Evolutionary conservation across 805 yeast species (phyloP).

Genomic region (Debaryomyces maramus): DNA sequence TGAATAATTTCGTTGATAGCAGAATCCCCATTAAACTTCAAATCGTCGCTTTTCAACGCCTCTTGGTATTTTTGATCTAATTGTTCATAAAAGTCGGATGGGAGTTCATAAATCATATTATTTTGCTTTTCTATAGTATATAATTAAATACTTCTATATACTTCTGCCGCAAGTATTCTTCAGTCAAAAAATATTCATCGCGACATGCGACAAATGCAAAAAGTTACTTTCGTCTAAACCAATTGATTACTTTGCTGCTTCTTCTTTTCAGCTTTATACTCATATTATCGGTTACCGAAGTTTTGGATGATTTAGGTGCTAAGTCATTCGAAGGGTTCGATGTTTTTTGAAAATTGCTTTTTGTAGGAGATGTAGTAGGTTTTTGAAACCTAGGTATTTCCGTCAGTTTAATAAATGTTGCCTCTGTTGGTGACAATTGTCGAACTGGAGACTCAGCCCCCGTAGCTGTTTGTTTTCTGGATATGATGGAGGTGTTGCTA

Average conservation of each 20-base stretch:
- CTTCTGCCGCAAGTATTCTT: not conserved
- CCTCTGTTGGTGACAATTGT: not conserved
- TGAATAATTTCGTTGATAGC: slow-evolving; percentile 33
- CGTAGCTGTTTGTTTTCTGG: no score
- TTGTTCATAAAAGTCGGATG: slow-evolving; percentile 36
- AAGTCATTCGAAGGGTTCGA: slow-evolving; percentile 19
- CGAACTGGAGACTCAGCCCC: not conserved
- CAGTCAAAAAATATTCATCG: not conserved
- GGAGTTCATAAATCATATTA: slow-evolving; percentile 27
- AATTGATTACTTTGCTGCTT: slow-evolving; percentile 20
- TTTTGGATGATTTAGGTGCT: slow-evolving; percentile 16
- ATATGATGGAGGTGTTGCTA: not conserved
- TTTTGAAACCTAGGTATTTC: not conserved
- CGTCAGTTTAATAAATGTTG: not conserved
- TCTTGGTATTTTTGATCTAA: slow-evolving; percentile 43
- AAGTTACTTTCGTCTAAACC: slow-evolving; percentile 23
- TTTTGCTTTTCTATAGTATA: no score
- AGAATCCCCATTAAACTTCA: slow-evolving; percentile 54
- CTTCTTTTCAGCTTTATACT: slow-evolving; percentile 14
- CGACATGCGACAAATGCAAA: slow-evolving; percentile 2
- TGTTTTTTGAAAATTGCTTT: slow-evolving; percentile 14
- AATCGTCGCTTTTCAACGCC: slow-evolving; percentile 48
- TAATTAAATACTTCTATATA: not conserved
- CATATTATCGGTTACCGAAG: slow-evolving; percentile 11
- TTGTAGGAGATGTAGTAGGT: not conserved